Percentiles rank a stretch among this genome's conserved stretches.
phyloP scores from a whole-genome alignment of 768 basidiomycete genomes.

The Pleurotus salmoneostramineus region DNA sequence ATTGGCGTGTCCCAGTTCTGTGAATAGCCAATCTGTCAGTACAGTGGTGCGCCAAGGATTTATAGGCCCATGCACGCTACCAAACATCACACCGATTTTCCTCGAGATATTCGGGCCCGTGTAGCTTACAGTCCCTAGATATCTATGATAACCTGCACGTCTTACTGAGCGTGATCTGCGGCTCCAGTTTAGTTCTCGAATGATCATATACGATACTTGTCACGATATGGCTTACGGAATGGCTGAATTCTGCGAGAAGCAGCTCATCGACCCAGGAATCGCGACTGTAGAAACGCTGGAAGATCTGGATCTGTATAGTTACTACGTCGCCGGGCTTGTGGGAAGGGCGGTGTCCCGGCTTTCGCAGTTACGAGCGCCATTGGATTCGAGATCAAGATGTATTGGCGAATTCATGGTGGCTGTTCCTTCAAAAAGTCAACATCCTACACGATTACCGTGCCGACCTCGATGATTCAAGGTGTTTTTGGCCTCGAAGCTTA shows the following conservation, averaged over 20 bases:
- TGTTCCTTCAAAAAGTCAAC: conserved; percentile 2
- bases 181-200: background rate
- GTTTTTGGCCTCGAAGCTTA: background rate
- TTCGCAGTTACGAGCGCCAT: background rate
- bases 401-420: background rate
- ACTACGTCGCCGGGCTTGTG: background rate
- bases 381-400: conserved; percentile 1
- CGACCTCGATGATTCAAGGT: conserved; percentile 1
- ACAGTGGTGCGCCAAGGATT: background rate
- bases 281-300: background rate
- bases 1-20: background rate
- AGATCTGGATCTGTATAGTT: background rate
- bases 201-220: background rate
- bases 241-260: conserved; percentile 1
- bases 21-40: background rate
- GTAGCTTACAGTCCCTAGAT: no score
- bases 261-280: background rate
- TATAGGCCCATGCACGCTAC: no score
- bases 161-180: no score
- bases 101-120: no score
- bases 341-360: background rate
- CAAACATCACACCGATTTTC: no score
- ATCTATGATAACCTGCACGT: no score
- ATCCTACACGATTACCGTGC: background rate
- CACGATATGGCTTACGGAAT: background rate